Evolutionary conservation across 345 rosid genomes (phyloP).

Genomic region (Capsella bursapastoris): DNA sequence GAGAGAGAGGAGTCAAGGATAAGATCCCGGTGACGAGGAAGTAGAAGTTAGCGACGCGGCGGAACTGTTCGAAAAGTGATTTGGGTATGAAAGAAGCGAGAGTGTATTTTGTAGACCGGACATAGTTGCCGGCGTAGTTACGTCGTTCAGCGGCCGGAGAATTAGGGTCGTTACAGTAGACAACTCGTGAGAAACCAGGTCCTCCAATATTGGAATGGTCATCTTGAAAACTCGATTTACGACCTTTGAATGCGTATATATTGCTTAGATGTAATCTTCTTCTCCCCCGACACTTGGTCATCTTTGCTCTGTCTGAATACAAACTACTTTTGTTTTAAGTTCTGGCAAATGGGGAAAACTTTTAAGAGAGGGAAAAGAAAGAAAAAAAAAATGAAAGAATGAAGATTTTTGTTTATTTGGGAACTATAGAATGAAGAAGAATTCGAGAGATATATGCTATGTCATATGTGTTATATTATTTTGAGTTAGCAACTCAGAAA

Average conservation of each 20-base stretch:
- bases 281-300: slow-evolving; percentile 52
- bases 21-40: slow-evolving; percentile 80
- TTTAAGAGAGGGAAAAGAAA: not conserved
- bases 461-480: not conserved
- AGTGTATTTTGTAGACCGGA: slow-evolving; percentile 85
- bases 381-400: slow-evolving; percentile 27
- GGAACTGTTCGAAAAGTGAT: slow-evolving; percentile 89
- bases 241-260: slow-evolving; percentile 68
- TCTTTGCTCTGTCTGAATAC: slow-evolving; percentile 32
- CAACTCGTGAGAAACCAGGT: slow-evolving; percentile 89
- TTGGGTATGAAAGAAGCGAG: slow-evolving; percentile 78
- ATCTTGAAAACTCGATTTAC: slow-evolving; percentile 64
- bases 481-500: slow-evolving; percentile 17
- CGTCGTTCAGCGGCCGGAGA: slow-evolving; percentile 56
- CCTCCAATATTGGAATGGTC: slow-evolving; percentile 91
- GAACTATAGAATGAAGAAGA: not conserved
- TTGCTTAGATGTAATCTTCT: slow-evolving; percentile 68
- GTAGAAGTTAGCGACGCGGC: slow-evolving; percentile 90
- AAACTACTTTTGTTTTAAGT: not conserved
- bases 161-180: slow-evolving; percentile 79
- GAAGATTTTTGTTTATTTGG: not conserved
- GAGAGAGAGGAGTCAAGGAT: slow-evolving; percentile 80
- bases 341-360: no score
- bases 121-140: slow-evolving; percentile 65
- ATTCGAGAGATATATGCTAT: not conserved